A percentile compares a stretch with the other conserved stretches of the same genome.
Evolutionary conservation across 495 filamentous ascomycete genomes (phyloP).

Genomic region (Neurospora hispaniola): DNA sequence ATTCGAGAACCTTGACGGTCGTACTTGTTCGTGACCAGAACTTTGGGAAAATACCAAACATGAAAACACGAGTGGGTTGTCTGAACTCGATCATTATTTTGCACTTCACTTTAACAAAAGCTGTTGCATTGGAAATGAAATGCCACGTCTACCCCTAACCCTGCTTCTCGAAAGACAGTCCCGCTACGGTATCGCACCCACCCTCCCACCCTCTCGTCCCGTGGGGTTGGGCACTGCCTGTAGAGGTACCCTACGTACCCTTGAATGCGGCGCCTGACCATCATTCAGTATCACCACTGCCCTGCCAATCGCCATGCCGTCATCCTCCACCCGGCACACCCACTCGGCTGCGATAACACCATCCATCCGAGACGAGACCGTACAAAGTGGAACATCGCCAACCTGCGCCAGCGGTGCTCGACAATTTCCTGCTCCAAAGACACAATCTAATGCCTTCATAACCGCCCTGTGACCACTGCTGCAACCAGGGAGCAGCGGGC

Average conservation of each 20-base stretch:
- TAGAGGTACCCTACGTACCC: background rate
- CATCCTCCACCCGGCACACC: background rate
- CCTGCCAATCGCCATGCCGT: background rate
- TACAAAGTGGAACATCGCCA: background rate
- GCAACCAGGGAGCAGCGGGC: constrained; percentile 17
- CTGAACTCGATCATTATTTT: background rate
- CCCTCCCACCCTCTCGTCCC: background rate
- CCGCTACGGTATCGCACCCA: background rate
- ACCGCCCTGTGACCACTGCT: constrained; percentile 6
- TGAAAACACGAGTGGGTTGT: background rate
- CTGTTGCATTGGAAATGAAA: background rate
- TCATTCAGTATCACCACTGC: background rate
- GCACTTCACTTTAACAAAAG: background rate
- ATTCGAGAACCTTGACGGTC: background rate
- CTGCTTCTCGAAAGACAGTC: background rate
- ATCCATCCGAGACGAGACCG: background rate
- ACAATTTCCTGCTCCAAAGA: background rate
- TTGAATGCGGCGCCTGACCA: background rate
- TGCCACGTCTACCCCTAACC: background rate
- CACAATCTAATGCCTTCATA: constrained; percentile 13
- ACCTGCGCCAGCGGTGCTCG: background rate
- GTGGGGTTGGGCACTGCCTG: background rate
- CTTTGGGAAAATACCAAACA: background rate
- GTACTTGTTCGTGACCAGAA: background rate
- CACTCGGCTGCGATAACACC: background rate